Evolutionary conservation across 1,139 yeast genomes (phyloP).

Genomic region (Hemisphaericaspora xylanilytica): DNA sequence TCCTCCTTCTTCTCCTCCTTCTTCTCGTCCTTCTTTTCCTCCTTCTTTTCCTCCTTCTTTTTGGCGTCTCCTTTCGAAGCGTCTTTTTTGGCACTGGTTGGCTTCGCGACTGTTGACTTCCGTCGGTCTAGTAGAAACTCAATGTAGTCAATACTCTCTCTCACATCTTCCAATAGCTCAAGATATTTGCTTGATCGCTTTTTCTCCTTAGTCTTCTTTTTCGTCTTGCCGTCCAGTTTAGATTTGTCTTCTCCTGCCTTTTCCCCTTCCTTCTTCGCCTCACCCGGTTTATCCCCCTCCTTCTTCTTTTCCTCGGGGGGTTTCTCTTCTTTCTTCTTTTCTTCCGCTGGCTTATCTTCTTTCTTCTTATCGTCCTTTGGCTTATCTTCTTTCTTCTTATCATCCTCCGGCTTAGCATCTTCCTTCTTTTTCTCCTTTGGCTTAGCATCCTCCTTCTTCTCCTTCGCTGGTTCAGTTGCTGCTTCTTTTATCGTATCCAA

Average conservation of each 20-base stretch:
- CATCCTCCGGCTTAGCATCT: neutral
- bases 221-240: neutral
- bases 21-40: neutral
- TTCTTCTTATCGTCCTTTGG: neutral
- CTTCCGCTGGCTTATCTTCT: neutral
- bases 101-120: neutral
- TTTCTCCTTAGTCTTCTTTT: conserved; percentile 1
- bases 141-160: neutral
- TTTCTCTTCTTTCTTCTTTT: neutral
- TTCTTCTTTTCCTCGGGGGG: neutral
- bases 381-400: neutral
- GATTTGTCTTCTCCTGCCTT: conserved; percentile 2
- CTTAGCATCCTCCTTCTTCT: conserved; percentile 1
- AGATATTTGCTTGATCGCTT: neutral
- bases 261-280: neutral
- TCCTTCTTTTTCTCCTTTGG: neutral
- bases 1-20: conserved; percentile 1
- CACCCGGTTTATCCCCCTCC: neutral
- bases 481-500: neutral
- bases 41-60: neutral
- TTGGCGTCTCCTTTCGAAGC: no score
- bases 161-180: neutral
- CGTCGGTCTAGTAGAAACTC: neutral
- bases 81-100: no score
- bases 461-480: conserved; percentile 1